Percentiles rank a stretch among this genome's conserved stretches.
phyloP scores from a whole-genome alignment of 108 stramenopile genomes.

The Bacterosira constricta region DNA sequence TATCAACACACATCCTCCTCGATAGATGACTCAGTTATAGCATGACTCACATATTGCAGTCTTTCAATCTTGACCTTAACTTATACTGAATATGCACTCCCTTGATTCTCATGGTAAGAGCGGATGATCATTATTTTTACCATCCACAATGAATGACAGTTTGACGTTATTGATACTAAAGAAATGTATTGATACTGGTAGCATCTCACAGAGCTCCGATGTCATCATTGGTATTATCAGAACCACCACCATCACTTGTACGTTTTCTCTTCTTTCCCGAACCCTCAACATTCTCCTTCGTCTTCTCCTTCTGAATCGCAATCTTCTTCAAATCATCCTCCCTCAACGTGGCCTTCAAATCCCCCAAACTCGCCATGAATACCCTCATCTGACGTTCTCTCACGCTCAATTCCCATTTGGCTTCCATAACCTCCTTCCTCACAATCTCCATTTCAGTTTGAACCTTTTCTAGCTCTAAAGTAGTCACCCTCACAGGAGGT shows the following conservation, averaged over 20 bases:
- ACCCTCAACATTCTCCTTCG: not conserved
- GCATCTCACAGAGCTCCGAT: not conserved
- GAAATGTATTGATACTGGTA: no score
- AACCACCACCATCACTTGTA: not conserved
- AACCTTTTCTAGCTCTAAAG: slow-evolving; percentile 20
- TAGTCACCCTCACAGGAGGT: slow-evolving; percentile 23
- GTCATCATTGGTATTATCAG: not conserved
- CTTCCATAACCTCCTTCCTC: slow-evolving; percentile 20
- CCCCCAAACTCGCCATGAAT: slow-evolving; percentile 41
- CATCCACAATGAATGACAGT: not conserved
- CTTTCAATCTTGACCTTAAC: no score
- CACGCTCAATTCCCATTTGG: slow-evolving; percentile 20
- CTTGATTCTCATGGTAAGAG: not conserved
- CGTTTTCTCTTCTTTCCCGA: not conserved
- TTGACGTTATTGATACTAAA: no score
- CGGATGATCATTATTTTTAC: no score
- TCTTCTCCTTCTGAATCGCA: no score
- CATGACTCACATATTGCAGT: no score
- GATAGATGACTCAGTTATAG: no score
- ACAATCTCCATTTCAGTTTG: slow-evolving; percentile 18
- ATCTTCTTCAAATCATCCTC: slow-evolving; percentile 27
- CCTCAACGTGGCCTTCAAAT: slow-evolving; percentile 31
- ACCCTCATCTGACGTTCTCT: slow-evolving; percentile 34
- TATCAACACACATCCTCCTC: not conserved
- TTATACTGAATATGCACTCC: not conserved